Evolutionary conservation across 441 rosid genomes (phyloP).

Genomic region (Breynia disticha): DNA sequence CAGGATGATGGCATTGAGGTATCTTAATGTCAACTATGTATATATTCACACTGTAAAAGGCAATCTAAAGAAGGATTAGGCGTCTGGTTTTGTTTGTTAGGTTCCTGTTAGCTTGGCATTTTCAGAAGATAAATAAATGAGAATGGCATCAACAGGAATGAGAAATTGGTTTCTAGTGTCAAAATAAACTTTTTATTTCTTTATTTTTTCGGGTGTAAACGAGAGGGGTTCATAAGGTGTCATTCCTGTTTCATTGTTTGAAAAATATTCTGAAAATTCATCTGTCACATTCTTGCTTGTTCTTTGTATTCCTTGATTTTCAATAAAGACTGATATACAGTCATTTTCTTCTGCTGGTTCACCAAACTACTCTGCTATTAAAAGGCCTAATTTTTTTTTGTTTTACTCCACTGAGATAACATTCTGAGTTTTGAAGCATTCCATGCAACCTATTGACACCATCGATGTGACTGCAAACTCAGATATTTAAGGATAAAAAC

Average conservation of each 20-base stretch:
- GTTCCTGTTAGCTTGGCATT: constrained; percentile 10
- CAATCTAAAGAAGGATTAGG: constrained; percentile 12
- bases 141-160: neutral
- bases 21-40: constrained; percentile 16
- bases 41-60: constrained; percentile 3
- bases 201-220: neutral
- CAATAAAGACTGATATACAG: constrained; percentile 24
- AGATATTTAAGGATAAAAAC: neutral
- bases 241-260: constrained; percentile 16
- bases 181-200: neutral
- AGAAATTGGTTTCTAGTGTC: constrained; percentile 5
- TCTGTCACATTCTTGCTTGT: constrained; percentile 15
- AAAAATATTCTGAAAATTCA: constrained; percentile 14
- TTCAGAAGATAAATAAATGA: constrained; percentile 11
- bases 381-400: constrained; percentile 9
- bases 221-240: constrained; percentile 3
- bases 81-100: constrained; percentile 9
- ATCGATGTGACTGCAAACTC: neutral
- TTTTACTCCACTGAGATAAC: constrained; percentile 1
- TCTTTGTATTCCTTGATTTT: constrained; percentile 20
- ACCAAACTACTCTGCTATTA: constrained; percentile 14
- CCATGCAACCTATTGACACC: neutral
- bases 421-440: constrained; percentile 8
- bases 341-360: constrained; percentile 28
- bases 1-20: constrained; percentile 27